These are phyloP conservation scores for Exophiala sp. DNA, from an alignment of 2,329 filamentous ascomycete species.

Conservation along the genomic window DNA sequence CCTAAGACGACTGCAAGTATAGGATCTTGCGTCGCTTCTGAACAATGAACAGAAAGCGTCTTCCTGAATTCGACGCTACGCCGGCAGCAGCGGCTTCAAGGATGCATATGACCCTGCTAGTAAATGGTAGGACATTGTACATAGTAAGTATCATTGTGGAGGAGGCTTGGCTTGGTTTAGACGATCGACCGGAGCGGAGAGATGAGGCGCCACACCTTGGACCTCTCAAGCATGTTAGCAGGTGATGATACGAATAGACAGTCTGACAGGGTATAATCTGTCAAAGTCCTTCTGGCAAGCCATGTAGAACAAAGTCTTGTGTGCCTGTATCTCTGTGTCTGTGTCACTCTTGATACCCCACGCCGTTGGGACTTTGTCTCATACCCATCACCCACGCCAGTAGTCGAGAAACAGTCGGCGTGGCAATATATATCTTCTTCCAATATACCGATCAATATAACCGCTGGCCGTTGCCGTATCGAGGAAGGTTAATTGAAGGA, in stretches of 20 bases:
- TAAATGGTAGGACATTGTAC: not conserved
- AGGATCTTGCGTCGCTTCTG: too few species aligned
- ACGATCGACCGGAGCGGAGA: not conserved
- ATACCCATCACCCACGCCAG: not conserved
- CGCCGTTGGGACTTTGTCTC: not conserved
- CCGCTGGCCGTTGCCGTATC: not conserved
- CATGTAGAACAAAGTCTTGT: too few species aligned
- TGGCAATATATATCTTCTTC: constrained; percentile 9
- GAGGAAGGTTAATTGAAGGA: not conserved
- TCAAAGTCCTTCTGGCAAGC: too few species aligned
- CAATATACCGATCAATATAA: constrained; percentile 5
- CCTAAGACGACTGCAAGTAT: too few species aligned
- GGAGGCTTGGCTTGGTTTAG: not conserved
- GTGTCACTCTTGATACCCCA: not conserved
- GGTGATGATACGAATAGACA: not conserved
- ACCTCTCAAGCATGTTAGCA: not conserved
- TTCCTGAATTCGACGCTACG: not conserved
- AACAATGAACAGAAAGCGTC: not conserved
- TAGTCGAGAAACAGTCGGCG: constrained; percentile 3
- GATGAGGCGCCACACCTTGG: not conserved
- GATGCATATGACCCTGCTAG: not conserved
- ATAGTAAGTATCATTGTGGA: not conserved
- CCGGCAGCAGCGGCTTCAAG: not conserved
- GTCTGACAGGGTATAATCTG: too few species aligned
- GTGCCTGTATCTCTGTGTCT: too few species aligned